Evolutionary conservation across 2,329 filamentous ascomycete genomes (phyloP), one percentile per base, ranked within the genome.

Genomic region (Microdochium paspali): DNA sequence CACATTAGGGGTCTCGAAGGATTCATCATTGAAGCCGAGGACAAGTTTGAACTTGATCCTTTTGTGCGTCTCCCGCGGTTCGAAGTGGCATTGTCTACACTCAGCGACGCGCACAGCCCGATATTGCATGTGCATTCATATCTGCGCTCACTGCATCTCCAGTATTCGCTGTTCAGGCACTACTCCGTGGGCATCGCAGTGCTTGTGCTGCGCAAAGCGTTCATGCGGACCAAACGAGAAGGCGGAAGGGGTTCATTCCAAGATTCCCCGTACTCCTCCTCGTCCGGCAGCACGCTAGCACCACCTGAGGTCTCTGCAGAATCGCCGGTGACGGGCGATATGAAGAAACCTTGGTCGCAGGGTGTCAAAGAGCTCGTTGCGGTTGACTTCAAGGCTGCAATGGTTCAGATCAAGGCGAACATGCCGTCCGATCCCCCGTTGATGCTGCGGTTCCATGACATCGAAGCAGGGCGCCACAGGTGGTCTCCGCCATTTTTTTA

Each of bases 151-250:
- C 68, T 98, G 2, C 80, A 87, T 51, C 60, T 95, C 7, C 85
- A 94, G 45, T 97, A 97, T 61, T 98, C 94, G 1, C 76, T 98
- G 0, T 95, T 94, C 63, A 84, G 90, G 3, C 90, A 95, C 61
- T 98, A 96, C 60, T 85, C 90, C 1, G 76, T 94, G 24, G 87
- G 89, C 1, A 82, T 97, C 50, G 93, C 91, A 9, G 70, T 77
- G 23, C 83, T 82, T 60, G 87, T 94, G 2, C 64, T 98, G 23
- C 76, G 76, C 47, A 82, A 81, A 58, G 84, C 85, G 0, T 87
- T 90, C 53, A 65, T 79, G 62, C 72, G 68, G 49, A 74, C 76
- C 1, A 66, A 68, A 31, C 66, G 64, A 24, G 73, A 76, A 49
- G 49, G 60, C 46, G 40, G n/a, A 15, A 12, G 64, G 52, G 54